These are phyloP conservation scores for Corrigiola litoralis DNA, from an alignment of 179 eudicot genomes.

Conservation along the genomic window DNA sequence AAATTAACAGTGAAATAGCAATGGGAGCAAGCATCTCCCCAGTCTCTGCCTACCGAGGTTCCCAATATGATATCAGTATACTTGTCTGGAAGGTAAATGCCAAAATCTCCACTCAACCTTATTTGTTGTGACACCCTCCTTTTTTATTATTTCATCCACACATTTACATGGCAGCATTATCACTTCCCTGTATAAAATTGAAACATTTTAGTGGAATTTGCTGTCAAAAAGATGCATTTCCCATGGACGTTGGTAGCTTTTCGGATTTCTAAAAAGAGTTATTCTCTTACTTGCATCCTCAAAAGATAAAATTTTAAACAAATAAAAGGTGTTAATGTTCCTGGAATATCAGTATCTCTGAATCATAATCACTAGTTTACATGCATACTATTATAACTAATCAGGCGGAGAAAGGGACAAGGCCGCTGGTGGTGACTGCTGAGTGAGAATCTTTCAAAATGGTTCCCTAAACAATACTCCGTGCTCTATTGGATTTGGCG, in stretches of 20 bases:
- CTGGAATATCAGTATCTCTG: neutral
- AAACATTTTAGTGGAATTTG: constrained; percentile 1
- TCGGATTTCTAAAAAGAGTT: constrained; percentile 14
- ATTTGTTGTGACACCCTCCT: neutral
- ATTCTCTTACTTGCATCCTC: constrained; percentile 23
- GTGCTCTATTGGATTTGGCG: neutral
- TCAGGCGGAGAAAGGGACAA: constrained; percentile 2
- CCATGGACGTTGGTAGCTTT: constrained; percentile 6
- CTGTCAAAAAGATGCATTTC: constrained; percentile 21
- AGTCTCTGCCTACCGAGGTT: constrained; percentile 69
- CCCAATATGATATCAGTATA: constrained; percentile 94
- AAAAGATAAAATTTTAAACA: neutral
- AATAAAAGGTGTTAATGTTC: constrained; percentile 6
- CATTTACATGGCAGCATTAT: no score
- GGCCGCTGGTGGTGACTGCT: neutral
- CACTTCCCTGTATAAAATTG: neutral
- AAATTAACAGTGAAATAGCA: constrained; percentile 88
- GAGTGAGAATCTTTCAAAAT: constrained; percentile 12
- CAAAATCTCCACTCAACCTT: constrained; percentile 21
- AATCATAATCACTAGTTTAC: neutral
- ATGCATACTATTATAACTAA: neutral
- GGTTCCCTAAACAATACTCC: neutral
- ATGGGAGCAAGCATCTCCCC: constrained; percentile 99
- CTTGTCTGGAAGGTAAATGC: constrained; percentile 97
- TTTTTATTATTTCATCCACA: no score